These are phyloP conservation scores for Breviolum minutum DNA, from an alignment of 73 alveolate genomes.

Conservation along the genomic window DNA sequence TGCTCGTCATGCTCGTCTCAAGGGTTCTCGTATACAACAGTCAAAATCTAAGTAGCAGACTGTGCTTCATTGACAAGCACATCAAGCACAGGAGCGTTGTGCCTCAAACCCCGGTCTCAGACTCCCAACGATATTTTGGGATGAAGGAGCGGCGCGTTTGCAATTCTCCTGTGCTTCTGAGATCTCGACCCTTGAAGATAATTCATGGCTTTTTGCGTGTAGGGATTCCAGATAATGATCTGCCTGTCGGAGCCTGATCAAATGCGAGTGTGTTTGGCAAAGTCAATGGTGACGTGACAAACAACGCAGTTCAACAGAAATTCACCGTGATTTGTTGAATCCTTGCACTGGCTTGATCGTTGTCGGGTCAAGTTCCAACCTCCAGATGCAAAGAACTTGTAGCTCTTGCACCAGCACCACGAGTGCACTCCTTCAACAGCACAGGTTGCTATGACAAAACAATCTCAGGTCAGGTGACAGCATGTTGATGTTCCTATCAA, in stretches of 20 bases:
- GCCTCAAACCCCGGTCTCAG: background rate
- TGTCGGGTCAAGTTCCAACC: background rate
- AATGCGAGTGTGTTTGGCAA: background rate
- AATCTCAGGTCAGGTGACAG: background rate
- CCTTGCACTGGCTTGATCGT: background rate
- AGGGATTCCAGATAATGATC: slow-evolving; percentile 93
- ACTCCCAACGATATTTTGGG: background rate
- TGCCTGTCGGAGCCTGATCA: slow-evolving; percentile 77
- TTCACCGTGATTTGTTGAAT: background rate
- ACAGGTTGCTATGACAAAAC: background rate
- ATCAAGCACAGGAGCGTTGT: slow-evolving; percentile 76
- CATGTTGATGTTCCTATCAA: background rate
- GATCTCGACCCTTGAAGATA: slow-evolving; percentile 62
- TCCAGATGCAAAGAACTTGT: slow-evolving; percentile 93
- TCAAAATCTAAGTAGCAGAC: background rate
- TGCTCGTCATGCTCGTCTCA: background rate
- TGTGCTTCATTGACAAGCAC: slow-evolving; percentile 85
- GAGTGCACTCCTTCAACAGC: slow-evolving; percentile 64
- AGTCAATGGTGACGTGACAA: background rate
- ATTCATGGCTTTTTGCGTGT: slow-evolving; percentile 94
- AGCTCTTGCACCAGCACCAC: slow-evolving; percentile 94
- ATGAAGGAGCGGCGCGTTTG: background rate
- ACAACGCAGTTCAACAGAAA: background rate
- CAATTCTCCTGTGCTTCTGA: background rate
- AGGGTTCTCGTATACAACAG: background rate